phyloP scores from a whole-genome alignment of 768 basidiomycete genomes.

The Mrakia frigida region DNA sequence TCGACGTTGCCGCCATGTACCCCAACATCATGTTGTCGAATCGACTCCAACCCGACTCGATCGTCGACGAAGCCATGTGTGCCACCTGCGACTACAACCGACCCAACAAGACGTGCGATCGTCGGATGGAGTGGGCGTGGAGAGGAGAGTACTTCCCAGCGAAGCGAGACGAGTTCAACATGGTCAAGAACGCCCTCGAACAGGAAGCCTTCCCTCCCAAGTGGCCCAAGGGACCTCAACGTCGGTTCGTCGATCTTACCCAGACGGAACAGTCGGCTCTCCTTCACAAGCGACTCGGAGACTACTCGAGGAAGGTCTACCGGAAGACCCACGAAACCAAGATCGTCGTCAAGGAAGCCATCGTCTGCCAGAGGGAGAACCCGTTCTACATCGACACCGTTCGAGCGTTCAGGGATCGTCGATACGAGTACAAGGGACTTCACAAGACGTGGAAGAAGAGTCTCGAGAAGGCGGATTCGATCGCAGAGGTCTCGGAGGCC shows the following conservation, averaged over 20 bases:
- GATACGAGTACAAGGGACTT: conserved; percentile 97
- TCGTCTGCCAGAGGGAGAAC: conserved; percentile 95
- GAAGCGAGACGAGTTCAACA: conserved; percentile 93
- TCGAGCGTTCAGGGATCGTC: conserved; percentile 89
- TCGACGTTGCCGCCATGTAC: conserved; percentile 99
- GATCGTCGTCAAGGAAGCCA: conserved; percentile 85
- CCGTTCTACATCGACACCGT: conserved; percentile 99
- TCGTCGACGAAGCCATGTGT: conserved; percentile 92
- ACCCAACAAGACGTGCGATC: conserved; percentile 89
- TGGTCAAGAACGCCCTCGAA: conserved; percentile 95
- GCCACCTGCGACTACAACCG: conserved; percentile 98
- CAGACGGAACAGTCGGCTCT: conserved; percentile 82
- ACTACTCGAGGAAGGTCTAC: conserved; percentile 98
- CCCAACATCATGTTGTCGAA: conserved; percentile 99
- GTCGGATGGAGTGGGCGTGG: conserved; percentile 96
- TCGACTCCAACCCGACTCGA: conserved; percentile 94
- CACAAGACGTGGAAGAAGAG: conserved; percentile 99
- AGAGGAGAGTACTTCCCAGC: conserved; percentile 97
- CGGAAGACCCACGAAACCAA: conserved; percentile 97
- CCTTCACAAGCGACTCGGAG: conserved; percentile 91
- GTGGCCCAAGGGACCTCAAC: conserved; percentile 62
- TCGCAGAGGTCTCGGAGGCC: conserved; percentile 89
- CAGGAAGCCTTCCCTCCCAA: conserved; percentile 87
- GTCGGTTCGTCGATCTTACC: conserved; percentile 77
- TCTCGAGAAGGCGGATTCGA: conserved; percentile 71